Conservation (phyloP, 2,329 filamentous ascomycete genomes). For the Dactylellina sp. region DNA sequence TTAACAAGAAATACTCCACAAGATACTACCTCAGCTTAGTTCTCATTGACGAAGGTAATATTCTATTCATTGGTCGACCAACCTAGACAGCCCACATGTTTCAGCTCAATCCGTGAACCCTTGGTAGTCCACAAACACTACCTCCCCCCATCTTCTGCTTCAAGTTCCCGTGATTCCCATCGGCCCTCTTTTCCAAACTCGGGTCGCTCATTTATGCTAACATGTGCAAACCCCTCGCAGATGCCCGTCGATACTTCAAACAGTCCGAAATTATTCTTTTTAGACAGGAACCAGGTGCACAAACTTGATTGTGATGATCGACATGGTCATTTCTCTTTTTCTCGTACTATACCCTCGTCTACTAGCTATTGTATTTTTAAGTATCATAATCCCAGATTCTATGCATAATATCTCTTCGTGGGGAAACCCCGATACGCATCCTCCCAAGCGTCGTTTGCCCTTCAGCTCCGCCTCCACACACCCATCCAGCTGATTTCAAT, state of each 20-base stretch:
- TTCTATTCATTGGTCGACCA: conserved; percentile 11
- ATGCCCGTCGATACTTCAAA: conserved; percentile 97
- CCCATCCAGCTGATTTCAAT: conserved; percentile 29
- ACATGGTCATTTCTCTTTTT: conserved; percentile 26
- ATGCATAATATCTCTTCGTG: conserved; percentile 54
- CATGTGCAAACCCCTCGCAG: conserved; percentile 66
- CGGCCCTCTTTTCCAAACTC: conserved; percentile 51
- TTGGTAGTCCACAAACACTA: conserved; percentile 22
- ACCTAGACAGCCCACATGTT: conserved; percentile 36
- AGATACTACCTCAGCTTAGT: conserved; percentile 97
- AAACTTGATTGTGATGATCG: conserved; percentile 52
- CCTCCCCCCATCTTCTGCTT: conserved; percentile 16
- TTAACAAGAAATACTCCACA: conserved; percentile 99
- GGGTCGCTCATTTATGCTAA: conserved; percentile 31
- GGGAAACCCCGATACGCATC: conserved; percentile 40
- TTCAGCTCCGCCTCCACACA: conserved; percentile 35
- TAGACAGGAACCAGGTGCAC: conserved; percentile 71
- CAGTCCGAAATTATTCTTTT: conserved; percentile 98
- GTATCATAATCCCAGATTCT: conserved; percentile 42
- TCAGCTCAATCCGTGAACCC: conserved; percentile 47
- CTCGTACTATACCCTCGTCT: conserved; percentile 53
- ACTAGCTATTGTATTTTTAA: conserved; percentile 42
- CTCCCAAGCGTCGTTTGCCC: conserved; percentile 17
- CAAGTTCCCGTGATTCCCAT: conserved; percentile 51
- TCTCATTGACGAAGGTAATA: conserved; percentile 87